These are phyloP conservation scores for Aureobasidium sp. DNA, from an alignment of 2,329 filamentous ascomycete genomes.

Conservation along the genomic window DNA sequence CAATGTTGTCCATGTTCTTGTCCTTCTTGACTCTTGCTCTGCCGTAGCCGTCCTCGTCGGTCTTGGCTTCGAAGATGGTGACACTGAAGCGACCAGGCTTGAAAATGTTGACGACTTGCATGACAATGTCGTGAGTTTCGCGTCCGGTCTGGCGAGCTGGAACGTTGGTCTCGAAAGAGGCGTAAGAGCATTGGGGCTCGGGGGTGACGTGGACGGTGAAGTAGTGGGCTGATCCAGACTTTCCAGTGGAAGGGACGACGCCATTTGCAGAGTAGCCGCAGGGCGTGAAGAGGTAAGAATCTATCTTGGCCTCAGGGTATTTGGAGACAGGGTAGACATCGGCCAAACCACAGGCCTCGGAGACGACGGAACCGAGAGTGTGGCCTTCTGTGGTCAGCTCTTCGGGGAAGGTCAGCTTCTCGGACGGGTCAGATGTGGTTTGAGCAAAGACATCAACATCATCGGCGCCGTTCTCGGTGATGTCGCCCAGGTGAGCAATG, in stretches of 20 bases:
- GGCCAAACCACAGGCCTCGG: slow-evolving; percentile 79
- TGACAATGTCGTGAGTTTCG: slow-evolving; percentile 81
- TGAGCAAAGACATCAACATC: slow-evolving; percentile 70
- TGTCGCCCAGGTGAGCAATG: slow-evolving; percentile 52
- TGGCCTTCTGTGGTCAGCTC: slow-evolving; percentile 89
- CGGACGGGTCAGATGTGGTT: slow-evolving; percentile 56
- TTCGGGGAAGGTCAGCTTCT: slow-evolving; percentile 53
- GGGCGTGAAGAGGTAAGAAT: slow-evolving; percentile 92
- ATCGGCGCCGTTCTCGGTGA: slow-evolving; percentile 39
- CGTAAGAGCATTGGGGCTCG: slow-evolving; percentile 93
- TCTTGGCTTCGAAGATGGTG: slow-evolving; percentile 89
- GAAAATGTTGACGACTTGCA: slow-evolving; percentile 94
- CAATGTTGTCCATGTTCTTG: slow-evolving; percentile 64
- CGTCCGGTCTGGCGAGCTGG: slow-evolving; percentile 81
- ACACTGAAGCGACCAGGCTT: slow-evolving; percentile 96
- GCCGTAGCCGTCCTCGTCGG: slow-evolving; percentile 35
- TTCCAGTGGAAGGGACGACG: slow-evolving; percentile 65
- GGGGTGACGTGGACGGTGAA: slow-evolving; percentile 98
- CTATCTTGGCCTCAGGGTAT: slow-evolving; percentile 88
- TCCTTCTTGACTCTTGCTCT: slow-evolving; percentile 35
- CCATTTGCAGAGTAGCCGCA: slow-evolving; percentile 98
- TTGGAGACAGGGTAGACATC: slow-evolving; percentile 79
- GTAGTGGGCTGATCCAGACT: slow-evolving; percentile 60
- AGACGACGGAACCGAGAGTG: slow-evolving; percentile 84
- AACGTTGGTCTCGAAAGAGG: slow-evolving; percentile 97